These are phyloP conservation scores for Polytrichum commune DNA, from an alignment of 225 moss, liverwort and hornwort genomes.

Conservation along the genomic window DNA sequence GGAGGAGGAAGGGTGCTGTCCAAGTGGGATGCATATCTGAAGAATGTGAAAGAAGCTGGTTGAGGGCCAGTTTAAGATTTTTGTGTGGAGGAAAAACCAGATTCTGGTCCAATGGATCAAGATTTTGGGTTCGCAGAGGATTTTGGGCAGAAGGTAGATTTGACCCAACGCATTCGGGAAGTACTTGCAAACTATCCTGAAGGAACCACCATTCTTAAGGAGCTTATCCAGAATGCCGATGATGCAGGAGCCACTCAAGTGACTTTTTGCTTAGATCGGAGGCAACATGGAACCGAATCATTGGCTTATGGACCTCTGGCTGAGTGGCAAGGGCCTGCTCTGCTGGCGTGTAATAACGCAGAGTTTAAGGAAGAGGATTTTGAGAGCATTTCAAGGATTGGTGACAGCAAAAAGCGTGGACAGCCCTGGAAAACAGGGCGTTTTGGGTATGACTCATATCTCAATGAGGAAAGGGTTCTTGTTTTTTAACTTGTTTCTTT, in stretches of 20 bases:
- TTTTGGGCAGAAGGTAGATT: slow-evolving; percentile 92
- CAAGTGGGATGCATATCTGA: slow-evolving; percentile 18
- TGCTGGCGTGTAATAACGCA: slow-evolving; percentile 77
- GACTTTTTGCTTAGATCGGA: slow-evolving; percentile 75
- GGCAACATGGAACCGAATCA: slow-evolving; percentile 73
- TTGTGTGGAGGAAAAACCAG: slow-evolving; percentile 11
- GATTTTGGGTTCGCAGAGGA: slow-evolving; percentile 68
- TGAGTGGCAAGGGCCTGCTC: slow-evolving; percentile 85
- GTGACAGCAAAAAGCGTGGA: slow-evolving; percentile 83
- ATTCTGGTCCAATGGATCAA: slow-evolving; percentile 44
- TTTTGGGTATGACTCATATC: slow-evolving; percentile 60
- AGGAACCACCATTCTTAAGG: slow-evolving; percentile 88
- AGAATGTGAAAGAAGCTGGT: slow-evolving; percentile 34
- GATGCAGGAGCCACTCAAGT: slow-evolving; percentile 75
- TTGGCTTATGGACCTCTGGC: slow-evolving; percentile 66
- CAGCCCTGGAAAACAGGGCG: slow-evolving; percentile 96
- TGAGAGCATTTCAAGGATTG: slow-evolving; percentile 86
- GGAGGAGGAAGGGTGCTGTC: slow-evolving; percentile 14
- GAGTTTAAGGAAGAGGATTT: slow-evolving; percentile 82
- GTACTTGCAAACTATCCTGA: slow-evolving; percentile 87
- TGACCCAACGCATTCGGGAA: slow-evolving; percentile 80
- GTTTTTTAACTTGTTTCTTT: too few relatives aligned
- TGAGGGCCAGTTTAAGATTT: slow-evolving; percentile 13
- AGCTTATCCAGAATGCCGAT: slow-evolving; percentile 86
- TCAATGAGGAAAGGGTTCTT: neutral